A percentile compares a stretch with the other conserved stretches of the same genome.
These are phyloP conservation scores for Lactifluus pinguis DNA, from an alignment of 768 basidiomycete genomes.

Conservation along the genomic window DNA sequence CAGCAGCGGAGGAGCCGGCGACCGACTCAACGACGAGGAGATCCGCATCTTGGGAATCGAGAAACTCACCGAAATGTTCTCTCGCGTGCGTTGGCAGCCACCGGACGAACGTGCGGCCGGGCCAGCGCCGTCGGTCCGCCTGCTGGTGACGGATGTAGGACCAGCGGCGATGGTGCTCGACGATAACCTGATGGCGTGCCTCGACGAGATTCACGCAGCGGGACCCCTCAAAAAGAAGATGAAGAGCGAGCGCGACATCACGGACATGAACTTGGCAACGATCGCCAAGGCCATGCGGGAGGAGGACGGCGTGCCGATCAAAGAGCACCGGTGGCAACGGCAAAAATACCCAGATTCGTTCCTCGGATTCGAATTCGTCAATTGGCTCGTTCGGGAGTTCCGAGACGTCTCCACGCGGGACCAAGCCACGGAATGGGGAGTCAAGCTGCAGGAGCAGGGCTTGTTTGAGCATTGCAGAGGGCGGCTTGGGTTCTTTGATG, in stretches of 20 bases:
- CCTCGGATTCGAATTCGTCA: slow-evolving; percentile 81
- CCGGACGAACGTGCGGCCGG: slow-evolving; percentile 42
- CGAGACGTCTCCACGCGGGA: slow-evolving; percentile 77
- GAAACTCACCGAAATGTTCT: slow-evolving; percentile 83
- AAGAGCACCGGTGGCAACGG: slow-evolving; percentile 77
- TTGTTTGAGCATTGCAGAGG: slow-evolving; percentile 78
- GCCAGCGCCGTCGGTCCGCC: slow-evolving; percentile 52
- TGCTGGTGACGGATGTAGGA: slow-evolving; percentile 78
- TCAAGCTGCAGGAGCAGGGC: slow-evolving; percentile 68
- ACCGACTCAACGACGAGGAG: slow-evolving; percentile 78
- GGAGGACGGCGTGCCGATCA: slow-evolving; percentile 76
- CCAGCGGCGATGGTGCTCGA: slow-evolving; percentile 76
- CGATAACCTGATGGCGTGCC: slow-evolving; percentile 63
- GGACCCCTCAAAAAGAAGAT: slow-evolving; percentile 74
- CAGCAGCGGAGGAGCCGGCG: slow-evolving; percentile 40
- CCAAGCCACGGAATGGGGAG: slow-evolving; percentile 73
- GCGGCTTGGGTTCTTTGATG: slow-evolving; percentile 78
- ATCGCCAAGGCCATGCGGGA: slow-evolving; percentile 83
- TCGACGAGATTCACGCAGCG: slow-evolving; percentile 70
- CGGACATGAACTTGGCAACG: slow-evolving; percentile 48
- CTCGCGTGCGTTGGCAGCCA: slow-evolving; percentile 71
- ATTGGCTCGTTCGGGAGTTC: slow-evolving; percentile 89
- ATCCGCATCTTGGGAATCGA: slow-evolving; percentile 83
- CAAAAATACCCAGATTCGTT: slow-evolving; percentile 72
- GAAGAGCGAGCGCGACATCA: slow-evolving; percentile 67